phyloP scores from a whole-genome alignment of 306 rosid genomes.

The Cyamopsis tetragonoloba region DNA sequence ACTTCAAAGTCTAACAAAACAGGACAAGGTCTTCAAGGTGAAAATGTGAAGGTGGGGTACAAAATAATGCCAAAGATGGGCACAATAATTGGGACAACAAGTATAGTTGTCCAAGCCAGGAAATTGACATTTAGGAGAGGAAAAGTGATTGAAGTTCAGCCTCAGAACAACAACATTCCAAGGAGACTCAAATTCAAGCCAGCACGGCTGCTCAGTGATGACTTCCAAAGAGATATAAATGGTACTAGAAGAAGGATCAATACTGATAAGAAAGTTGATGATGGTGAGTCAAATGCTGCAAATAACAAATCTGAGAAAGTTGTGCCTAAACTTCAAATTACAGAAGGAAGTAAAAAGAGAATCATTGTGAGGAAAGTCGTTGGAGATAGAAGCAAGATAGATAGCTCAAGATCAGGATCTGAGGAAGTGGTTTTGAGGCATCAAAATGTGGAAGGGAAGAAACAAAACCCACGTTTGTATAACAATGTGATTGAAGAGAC shows the following conservation, averaged over 20 bases:
- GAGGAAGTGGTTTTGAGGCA: slow-evolving; percentile 69
- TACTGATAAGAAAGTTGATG: slow-evolving; percentile 30
- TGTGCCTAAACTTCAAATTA: slow-evolving; percentile 25
- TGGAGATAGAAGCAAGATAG: slow-evolving; percentile 27
- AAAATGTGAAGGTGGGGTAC: slow-evolving; percentile 32
- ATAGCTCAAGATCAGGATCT: slow-evolving; percentile 28
- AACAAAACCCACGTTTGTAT: slow-evolving; percentile 46
- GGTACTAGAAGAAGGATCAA: slow-evolving; percentile 18
- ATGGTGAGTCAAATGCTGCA: slow-evolving; percentile 32
- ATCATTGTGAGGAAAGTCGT: slow-evolving; percentile 34
- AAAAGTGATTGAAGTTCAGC: slow-evolving; percentile 53
- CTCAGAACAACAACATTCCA: slow-evolving; percentile 41
- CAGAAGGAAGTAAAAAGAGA: slow-evolving; percentile 40
- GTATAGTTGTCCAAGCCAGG: slow-evolving; percentile 28
- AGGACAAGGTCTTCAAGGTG: slow-evolving; percentile 14
- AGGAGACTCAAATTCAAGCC: slow-evolving; percentile 73
- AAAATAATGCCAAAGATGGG: slow-evolving; percentile 39
- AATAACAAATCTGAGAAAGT: slow-evolving; percentile 32
- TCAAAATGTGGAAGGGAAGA: slow-evolving; percentile 51
- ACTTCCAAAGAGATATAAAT: slow-evolving; percentile 28
- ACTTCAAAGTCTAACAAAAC: slow-evolving; percentile 17
- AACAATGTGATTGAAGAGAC: slow-evolving; percentile 95
- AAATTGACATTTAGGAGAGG: slow-evolving; percentile 65
- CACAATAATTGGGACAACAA: slow-evolving; percentile 32
- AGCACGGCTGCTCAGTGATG: slow-evolving; percentile 37